Evolutionary conservation across 148 eudicot species (phyloP), one percentile per base, ranked within the genome.

Genomic region (Rhododendron ferrugineum): DNA sequence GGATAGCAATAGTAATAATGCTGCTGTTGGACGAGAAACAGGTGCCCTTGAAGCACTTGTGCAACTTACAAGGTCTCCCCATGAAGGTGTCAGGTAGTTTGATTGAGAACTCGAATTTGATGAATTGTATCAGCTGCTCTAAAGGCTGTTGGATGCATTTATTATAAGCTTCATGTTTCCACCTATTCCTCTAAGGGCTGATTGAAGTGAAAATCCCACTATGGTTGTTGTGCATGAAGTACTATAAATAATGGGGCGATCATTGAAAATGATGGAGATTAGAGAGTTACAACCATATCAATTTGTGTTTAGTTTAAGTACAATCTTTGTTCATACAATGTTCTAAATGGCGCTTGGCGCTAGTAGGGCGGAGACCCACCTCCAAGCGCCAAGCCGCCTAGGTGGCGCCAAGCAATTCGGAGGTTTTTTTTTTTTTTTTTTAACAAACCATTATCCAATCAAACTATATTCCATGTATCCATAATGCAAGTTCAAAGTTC

Each of bases 21-120:
- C 98, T 74, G 96, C 95, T 84, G 96, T 97, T 85, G 99, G 99
- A 85, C 96, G 92, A 89, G 99, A 97, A 88, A 93, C 96, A 37
- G 99, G 99, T 87, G 93, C 99, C 81, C 95, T 97, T 89, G 98
- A 97, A 88, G 99, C 99, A 78, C 92, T 97, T 83, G 96, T 97
- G 85, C 94, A 92, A 85, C 94, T 95, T 88, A 95, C 93, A 32
- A 91, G 89, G 78, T 97, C 99, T 85, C 89, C 95, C 81, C 94
- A 93, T 90, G 98, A 95, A 88, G 99, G 98, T 86, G 99, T 97
- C 92, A 95, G 96, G 99, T 97, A 84, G 82, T 84, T 16, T 84
- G 56, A 85, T 30, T 84, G 81, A 80, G 50, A 42, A 72, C 30
- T 81, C 36, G 40, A 22, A 70, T 74, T 84, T 40, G n/a, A 80